Base-by-base conservation (phyloP, 1,284 basidiomycete species). In the Melanopsichium pennsylvanicum region DNA sequence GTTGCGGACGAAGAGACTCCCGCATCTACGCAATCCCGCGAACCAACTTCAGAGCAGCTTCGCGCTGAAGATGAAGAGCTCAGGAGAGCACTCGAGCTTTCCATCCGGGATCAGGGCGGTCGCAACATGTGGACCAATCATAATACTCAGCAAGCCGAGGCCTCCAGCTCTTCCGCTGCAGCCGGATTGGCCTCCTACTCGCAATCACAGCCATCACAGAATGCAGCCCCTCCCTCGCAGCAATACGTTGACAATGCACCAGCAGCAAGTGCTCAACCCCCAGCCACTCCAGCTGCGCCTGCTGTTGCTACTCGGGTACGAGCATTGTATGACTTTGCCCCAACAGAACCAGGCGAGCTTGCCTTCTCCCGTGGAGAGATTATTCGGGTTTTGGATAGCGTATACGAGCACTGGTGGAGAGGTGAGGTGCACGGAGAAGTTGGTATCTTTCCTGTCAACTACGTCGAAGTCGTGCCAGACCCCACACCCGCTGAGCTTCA, bases 391-490 rank as follows among this genome's bases (percentile, higher is more conserved):
- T 88, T 98, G 10, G 93, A 97, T 81, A 88, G 92, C 35, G 91
- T 90, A 22, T 97, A 97, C 83, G 90, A 93, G 76, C 93, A 97
- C 80, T 99, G 96, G 96, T 98, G 95, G 94, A 85, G 92, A 39
- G 96, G 96, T 2, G 94, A 97, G 73, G 83, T 93, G 33, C 90
- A 90, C 72, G 93, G 94, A 1, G 85, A 91, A 59, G 93, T 93
- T 8, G 96, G 96, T 12, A 98, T 99, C 60, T 98, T 99, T 82
- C 95, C 96, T 0, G 92, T 97, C 33, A 97, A 96, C 79, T 97
- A 97, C 83, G 92, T 98, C 69, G 92, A 97, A 86, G 85, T 90
- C 1, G 84, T 97, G 43, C 92, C 93, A 0, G 93, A 96, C 63
- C 91, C 90, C 0, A 91, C 90, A 0, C 84, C 89, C 0, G 84